Conservation (phyloP, 2,329 filamentous ascomycete genomes). For the Ceratocystis colombiana region DNA sequence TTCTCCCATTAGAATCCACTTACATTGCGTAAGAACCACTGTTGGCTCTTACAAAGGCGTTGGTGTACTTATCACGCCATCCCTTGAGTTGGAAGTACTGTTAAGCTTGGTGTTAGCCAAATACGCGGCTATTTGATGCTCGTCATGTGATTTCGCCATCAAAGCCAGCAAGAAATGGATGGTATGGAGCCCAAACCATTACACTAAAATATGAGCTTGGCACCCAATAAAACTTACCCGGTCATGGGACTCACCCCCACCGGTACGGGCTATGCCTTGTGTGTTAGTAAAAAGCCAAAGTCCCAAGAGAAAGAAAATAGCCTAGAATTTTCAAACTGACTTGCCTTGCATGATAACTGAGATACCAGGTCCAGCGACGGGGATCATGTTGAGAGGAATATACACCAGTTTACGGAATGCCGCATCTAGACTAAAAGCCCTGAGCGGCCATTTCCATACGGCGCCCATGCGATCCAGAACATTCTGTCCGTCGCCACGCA, state of each 20-base stretch:
- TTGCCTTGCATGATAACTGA: constrained; percentile 63
- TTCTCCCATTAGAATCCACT: constrained; percentile 31
- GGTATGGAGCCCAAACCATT: not conserved
- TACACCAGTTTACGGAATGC: constrained; percentile 74
- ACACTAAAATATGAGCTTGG: constrained; percentile 1
- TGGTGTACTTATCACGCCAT: constrained; percentile 56
- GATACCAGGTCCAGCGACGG: constrained; percentile 54
- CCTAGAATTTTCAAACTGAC: constrained; percentile 23
- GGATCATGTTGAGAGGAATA: constrained; percentile 85
- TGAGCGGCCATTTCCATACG: constrained; percentile 48
- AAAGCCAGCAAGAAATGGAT: no score
- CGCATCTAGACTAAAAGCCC: constrained; percentile 48
- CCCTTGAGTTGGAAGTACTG: constrained; percentile 88
- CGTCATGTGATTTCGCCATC: not conserved
- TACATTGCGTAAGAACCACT: constrained; percentile 72
- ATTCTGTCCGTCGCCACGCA: constrained; percentile 37
- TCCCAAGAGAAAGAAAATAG: not conserved
- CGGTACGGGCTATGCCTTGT: constrained; percentile 37
- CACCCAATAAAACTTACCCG: constrained; percentile 38
- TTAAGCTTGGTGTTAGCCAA: constrained; percentile 33
- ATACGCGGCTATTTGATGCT: not conserved
- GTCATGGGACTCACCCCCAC: constrained; percentile 41
- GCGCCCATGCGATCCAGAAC: constrained; percentile 49
- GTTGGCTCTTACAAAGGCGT: constrained; percentile 59
- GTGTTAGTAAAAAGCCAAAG: constrained; percentile 11